These are phyloP conservation scores for Thamnidium elegans DNA, from an alignment of 192 early-diverging fungal species.

Conservation along the genomic window DNA sequence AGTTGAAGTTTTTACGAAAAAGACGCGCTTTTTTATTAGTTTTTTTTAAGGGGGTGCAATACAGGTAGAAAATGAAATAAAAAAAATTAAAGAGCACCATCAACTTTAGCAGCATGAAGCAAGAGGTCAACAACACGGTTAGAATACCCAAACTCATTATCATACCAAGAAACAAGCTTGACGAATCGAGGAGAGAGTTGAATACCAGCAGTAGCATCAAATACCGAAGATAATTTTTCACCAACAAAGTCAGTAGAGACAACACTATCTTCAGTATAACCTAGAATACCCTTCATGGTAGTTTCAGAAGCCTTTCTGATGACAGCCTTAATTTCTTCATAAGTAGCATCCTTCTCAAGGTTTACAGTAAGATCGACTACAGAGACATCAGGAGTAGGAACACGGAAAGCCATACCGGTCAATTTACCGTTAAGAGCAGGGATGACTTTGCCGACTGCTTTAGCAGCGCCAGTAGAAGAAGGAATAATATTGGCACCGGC, in stretches of 20 bases:
- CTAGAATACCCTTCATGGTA: constrained; percentile 85
- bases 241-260: constrained; percentile 96
- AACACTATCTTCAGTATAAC: constrained; percentile 92
- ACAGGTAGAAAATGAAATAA: too few species aligned
- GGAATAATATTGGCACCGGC: constrained; percentile 96
- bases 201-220: constrained; percentile 97
- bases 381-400: constrained; percentile 92
- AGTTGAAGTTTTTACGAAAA: too few species aligned
- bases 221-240: constrained; percentile 88
- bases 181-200: constrained; percentile 92
- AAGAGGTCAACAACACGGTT: constrained; percentile 87
- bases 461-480: constrained; percentile 96
- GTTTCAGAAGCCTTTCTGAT: constrained; percentile 84
- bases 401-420: constrained; percentile 98
- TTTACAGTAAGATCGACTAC: constrained; percentile 97
- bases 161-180: constrained; percentile 94
- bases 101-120: constrained; percentile 56
- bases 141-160: constrained; percentile 90
- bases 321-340: constrained; percentile 85
- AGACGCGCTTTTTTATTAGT: too few species aligned
- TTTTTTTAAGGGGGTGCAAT: too few species aligned
- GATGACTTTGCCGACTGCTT: constrained; percentile 98
- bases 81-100: constrained; percentile 16
- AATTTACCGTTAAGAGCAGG: constrained; percentile 82
- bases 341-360: constrained; percentile 86